A percentile compares a stretch with the other conserved stretches of the same genome.
These are phyloP conservation scores for Fusarium camptoceras DNA, from an alignment of 2,329 filamentous ascomycete species.

Conservation along the genomic window DNA sequence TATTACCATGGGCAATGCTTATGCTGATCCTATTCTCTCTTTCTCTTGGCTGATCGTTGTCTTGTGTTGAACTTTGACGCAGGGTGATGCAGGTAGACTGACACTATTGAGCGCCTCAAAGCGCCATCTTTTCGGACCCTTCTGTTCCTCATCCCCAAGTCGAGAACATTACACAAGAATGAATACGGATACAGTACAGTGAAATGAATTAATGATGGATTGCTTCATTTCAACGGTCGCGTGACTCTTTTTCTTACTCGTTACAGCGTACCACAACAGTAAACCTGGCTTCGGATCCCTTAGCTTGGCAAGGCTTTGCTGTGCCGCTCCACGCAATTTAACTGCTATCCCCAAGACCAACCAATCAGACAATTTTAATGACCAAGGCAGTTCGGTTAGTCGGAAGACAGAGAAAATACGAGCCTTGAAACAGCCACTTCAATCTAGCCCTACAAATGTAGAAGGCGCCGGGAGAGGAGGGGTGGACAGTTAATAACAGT, in stretches of 20 bases:
- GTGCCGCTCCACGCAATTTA: slow-evolving; percentile 5
- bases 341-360: neutral
- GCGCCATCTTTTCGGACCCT: neutral
- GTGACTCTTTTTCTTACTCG: neutral
- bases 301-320: neutral
- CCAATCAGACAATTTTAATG: slow-evolving; percentile 13
- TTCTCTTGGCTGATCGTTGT: neutral
- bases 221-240: neutral
- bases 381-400: slow-evolving; percentile 20
- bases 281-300: slow-evolving; percentile 3
- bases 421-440: slow-evolving; percentile 31
- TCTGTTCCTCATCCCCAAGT: neutral
- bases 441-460: slow-evolving; percentile 18
- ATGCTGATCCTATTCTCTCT: neutral
- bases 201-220: neutral
- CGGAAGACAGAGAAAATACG: slow-evolving; percentile 21
- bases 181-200: neutral
- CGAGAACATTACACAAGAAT: neutral
- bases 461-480: slow-evolving; percentile 15
- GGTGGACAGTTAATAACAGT: slow-evolving; percentile 15
- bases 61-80: neutral
- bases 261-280: neutral
- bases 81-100: neutral
- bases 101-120: slow-evolving; percentile 5
- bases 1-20: neutral